Evolutionary conservation across 257 asterid genomes (phyloP), one percentile per base, ranked within the genome.

Genomic region (Rauvolfia tetraphylla): DNA sequence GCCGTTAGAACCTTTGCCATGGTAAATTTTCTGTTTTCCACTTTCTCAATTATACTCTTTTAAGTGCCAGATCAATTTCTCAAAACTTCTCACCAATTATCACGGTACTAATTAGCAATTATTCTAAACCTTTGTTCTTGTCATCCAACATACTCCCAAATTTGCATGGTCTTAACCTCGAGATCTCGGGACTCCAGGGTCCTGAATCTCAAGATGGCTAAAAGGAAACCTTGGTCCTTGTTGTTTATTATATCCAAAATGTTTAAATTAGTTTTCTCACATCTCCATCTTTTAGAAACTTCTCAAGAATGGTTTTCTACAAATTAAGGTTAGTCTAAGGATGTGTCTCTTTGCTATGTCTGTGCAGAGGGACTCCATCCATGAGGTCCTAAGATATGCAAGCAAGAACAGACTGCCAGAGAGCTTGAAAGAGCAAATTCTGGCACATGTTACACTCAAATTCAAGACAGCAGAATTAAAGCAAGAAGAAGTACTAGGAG

Each of bases 381-480:
- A 89, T 39, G 88, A 93, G 87, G 83, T 85, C 81, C 79, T 90
- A 76, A 83, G 92, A 23, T 95, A 91, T 76, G 90, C 96, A 76
- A 93, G 95, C 92, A 93, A 91, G 89, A 92, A 89, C 27, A 79
- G 89, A 81, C 91, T 95, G 72, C 98, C 98, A 41, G 91, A 89
- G 74, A 84, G 86, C 54, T 77, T 92, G 75, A 91, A 90, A 84
- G 99, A 91, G 76, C 96, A 95, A 90, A 89, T 92, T 96, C 84
- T 92, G 75, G 96, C 99, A 82, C 97, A 95, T 42, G 73, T 82
- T 77, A 85, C 93, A 1, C 96, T 95, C 67, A 91, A 89, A 84
- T 95, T 90, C 89, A 95, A 86, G 87, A 91, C 99, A 3, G 96
- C 97, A 51, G 94, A 91, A 80, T 86, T 95, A 76, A 95, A 92